Evolutionary conservation across 1,139 yeast genomes (phyloP).

Genomic region (Zygoascus sp.): DNA sequence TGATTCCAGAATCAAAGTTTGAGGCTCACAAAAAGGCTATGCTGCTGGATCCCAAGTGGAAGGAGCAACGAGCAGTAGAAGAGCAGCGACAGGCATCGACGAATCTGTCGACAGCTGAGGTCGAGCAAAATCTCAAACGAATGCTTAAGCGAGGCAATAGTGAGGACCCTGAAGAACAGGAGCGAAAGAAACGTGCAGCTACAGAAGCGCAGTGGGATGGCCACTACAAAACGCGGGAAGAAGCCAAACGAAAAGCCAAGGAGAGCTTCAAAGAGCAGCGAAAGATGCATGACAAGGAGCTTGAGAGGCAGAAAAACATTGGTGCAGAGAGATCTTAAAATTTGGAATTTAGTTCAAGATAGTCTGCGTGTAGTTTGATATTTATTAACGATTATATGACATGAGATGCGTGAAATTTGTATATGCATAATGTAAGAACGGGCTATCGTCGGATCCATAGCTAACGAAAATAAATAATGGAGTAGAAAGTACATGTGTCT

Average conservation of each 20-base stretch:
- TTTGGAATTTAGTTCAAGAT: no score
- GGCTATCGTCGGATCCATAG: neutral
- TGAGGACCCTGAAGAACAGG: constrained; percentile 18
- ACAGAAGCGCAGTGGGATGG: constrained; percentile 32
- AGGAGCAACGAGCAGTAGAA: constrained; percentile 59
- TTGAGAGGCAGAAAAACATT: neutral
- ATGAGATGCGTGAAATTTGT: no score
- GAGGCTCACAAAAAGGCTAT: constrained; percentile 70
- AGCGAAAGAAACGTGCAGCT: constrained; percentile 19
- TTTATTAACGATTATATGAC: neutral
- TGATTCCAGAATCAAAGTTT: constrained; percentile 66
- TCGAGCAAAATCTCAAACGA: constrained; percentile 67
- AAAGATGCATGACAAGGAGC: constrained; percentile 2
- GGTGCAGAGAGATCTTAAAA: constrained; percentile 1
- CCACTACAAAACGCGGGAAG: constrained; percentile 23
- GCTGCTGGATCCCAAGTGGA: constrained; percentile 73
- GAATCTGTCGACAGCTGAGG: constrained; percentile 65
- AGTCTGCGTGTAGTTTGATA: no score
- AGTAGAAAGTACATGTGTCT: no score
- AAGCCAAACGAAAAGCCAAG: constrained; percentile 28
- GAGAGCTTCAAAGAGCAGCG: constrained; percentile 6
- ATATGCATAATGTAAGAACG: neutral
- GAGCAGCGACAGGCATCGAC: constrained; percentile 58
- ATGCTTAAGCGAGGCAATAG: constrained; percentile 20
- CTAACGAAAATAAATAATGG: neutral